Evolutionary conservation across 1,284 basidiomycete species (phyloP), one percentile per base, ranked within the genome.

Genomic region (Irpex lacteus): DNA sequence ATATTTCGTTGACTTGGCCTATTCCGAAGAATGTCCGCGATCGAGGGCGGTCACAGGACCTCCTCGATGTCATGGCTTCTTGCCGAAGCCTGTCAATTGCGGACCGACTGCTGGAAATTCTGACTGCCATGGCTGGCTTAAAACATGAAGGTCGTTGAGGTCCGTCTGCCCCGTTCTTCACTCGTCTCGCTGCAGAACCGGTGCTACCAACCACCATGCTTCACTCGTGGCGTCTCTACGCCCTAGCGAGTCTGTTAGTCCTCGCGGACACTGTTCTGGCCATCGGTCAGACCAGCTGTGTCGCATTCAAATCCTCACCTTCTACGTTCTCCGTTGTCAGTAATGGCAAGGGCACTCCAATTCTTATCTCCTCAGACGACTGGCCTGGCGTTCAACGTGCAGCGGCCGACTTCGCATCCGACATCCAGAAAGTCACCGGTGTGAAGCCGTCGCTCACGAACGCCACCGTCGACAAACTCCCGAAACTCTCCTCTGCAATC

Each of bases 351-450:
- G 85, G 81, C 0, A 75, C 83, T 4, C 81, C 84, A 1, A 78
- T 89, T 37, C 74, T 85, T 37, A 74, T 84, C 38, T 83, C 85
- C 15, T 69, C 78, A 0, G 84, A 86, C 63, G 87, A 90, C 56
- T 89, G 85, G 84, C 82, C 83, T 26, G 85, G 85, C 38, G 85
- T 91, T 2, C 88, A 89, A 60, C 80, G 85, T 21, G 86, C 87
- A 3, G 87, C 85, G 2, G 70, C 75, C 8, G 85, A 88, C 69
- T 87, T 91, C 69, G 85, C 80, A 1, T 73, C 78, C 15, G 89
- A 91, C 72, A 84, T 92, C 47, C 73, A 85, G 65, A 78, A 79
- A 47, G 87, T 90, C 38, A 86, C 87, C 0, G 83, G 83, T 4
- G 74, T 80, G 58, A 80, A 77, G 62, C 85, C 85, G 1, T 65